These are phyloP conservation scores for Allium sativum DNA, from an alignment of 106 monocot genomes.

Conservation along the genomic window DNA sequence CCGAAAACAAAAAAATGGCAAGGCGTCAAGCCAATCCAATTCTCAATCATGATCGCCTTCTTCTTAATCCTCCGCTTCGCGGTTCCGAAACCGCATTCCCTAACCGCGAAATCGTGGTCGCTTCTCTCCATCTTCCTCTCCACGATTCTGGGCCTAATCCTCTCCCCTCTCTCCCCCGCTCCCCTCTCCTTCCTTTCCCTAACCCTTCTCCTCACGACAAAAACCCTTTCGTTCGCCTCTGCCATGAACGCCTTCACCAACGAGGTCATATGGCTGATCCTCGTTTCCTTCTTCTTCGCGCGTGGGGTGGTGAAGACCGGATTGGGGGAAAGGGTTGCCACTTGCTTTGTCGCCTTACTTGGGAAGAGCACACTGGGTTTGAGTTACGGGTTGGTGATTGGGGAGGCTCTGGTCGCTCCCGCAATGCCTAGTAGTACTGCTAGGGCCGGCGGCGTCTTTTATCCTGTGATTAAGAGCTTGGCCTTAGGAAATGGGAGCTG, in stretches of 20 bases:
- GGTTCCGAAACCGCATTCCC: slow-evolving; percentile 27
- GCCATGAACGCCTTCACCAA: slow-evolving; percentile 37
- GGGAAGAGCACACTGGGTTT: slow-evolving; percentile 46
- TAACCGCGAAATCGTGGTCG: slow-evolving; percentile 40
- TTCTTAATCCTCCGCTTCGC: slow-evolving; percentile 31
- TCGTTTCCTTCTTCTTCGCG: slow-evolving; percentile 55
- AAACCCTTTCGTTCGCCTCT: slow-evolving; percentile 26
- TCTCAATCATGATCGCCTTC: slow-evolving; percentile 25
- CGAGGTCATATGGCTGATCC: slow-evolving; percentile 48
- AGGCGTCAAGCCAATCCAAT: slow-evolving; percentile 33
- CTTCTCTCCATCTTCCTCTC: slow-evolving; percentile 48
- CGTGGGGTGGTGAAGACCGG: slow-evolving; percentile 49
- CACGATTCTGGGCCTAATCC: slow-evolving; percentile 39
- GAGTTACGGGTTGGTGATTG: slow-evolving; percentile 55
- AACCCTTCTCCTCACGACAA: slow-evolving; percentile 20
- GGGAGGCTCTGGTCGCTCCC: slow-evolving; percentile 72
- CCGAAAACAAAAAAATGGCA: not conserved
- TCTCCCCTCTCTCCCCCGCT: slow-evolving; percentile 40
- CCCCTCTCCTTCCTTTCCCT: slow-evolving; percentile 40
- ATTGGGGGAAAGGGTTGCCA: slow-evolving; percentile 36
- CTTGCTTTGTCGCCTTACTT: slow-evolving; percentile 43
- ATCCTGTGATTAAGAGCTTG: slow-evolving; percentile 79
- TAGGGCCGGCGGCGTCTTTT: slow-evolving; percentile 83
- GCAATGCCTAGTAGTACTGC: slow-evolving; percentile 96
- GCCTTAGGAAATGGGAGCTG: slow-evolving; percentile 65